These are phyloP conservation scores for Triangularia setosa DNA, from an alignment of 2,329 filamentous ascomycete genomes.

Conservation along the genomic window DNA sequence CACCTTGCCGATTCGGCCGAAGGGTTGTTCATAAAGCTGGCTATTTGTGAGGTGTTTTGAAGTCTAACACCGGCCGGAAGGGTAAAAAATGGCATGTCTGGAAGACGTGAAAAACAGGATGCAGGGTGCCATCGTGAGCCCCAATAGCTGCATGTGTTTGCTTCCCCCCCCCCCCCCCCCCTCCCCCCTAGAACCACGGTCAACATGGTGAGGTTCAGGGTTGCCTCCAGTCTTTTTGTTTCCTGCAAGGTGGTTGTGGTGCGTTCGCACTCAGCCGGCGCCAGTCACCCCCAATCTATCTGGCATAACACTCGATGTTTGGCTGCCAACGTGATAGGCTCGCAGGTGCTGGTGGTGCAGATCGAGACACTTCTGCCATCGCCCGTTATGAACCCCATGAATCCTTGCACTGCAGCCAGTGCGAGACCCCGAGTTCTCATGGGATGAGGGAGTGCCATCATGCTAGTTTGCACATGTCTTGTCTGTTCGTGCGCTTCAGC, in stretches of 20 bases:
- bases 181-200: neutral
- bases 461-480: conserved; percentile 11
- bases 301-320: conserved; percentile 12
- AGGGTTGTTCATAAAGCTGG: neutral
- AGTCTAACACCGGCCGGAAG: neutral
- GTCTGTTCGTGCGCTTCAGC: conserved; percentile 1
- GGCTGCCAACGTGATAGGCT: conserved; percentile 12
- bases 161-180: no score
- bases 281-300: conserved; percentile 13
- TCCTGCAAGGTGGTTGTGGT: conserved; percentile 6
- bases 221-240: neutral
- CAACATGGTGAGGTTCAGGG: neutral
- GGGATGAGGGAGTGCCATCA: neutral
- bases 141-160: neutral
- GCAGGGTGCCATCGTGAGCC: neutral
- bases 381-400: conserved; percentile 20
- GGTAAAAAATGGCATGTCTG: neutral
- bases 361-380: conserved; percentile 26
- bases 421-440: neutral
- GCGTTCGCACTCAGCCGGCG: conserved; percentile 4
- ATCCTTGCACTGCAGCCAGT: conserved; percentile 15
- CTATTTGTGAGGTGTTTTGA: conserved; percentile 1
- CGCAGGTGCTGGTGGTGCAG: conserved; percentile 17
- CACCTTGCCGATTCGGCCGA: conserved; percentile 8
- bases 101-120: neutral